Evolutionary conservation across 495 filamentous ascomycete species (phyloP).

Genomic region (Pyronema omphalodes): DNA sequence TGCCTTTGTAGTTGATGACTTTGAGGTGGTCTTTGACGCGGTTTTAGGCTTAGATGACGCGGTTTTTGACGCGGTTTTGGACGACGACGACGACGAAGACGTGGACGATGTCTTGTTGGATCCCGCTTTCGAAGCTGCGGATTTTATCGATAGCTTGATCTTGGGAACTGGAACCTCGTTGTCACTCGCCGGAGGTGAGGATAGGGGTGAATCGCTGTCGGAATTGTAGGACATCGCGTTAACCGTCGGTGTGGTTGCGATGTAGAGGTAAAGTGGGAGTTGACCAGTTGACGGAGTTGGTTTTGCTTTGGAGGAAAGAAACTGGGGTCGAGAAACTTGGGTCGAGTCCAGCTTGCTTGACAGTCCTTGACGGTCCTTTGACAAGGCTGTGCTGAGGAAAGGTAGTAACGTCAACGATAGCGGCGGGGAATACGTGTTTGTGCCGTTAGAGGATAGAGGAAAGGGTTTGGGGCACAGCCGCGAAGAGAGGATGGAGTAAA

Average conservation of each 20-base stretch:
- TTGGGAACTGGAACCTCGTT: constrained; percentile 31
- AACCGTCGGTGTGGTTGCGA: neutral
- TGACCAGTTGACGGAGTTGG: neutral
- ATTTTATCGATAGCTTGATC: constrained; percentile 12
- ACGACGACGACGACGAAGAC: constrained; percentile 17
- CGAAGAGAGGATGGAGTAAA: no score
- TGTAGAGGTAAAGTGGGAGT: neutral
- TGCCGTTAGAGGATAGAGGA: no score
- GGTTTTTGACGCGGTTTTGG: constrained; percentile 22
- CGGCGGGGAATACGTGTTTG: no score
- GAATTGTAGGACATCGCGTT: constrained; percentile 16
- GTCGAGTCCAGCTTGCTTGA: neutral
- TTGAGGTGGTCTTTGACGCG: constrained; percentile 32
- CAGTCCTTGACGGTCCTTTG: neutral
- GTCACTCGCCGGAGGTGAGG: constrained; percentile 39
- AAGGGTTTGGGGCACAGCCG: no score
- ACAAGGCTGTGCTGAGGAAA: neutral
- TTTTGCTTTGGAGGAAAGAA: neutral
- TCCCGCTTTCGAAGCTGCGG: constrained; percentile 19
- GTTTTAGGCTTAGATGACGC: constrained; percentile 26
- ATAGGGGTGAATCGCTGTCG: constrained; percentile 36
- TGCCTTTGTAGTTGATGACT: constrained; percentile 24
- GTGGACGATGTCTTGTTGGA: constrained; percentile 20
- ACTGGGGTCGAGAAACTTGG: neutral
- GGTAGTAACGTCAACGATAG: no score